These are phyloP conservation scores for Desmodesmus armatus DNA, from an alignment of 139 green algal genomes.

Conservation along the genomic window DNA sequence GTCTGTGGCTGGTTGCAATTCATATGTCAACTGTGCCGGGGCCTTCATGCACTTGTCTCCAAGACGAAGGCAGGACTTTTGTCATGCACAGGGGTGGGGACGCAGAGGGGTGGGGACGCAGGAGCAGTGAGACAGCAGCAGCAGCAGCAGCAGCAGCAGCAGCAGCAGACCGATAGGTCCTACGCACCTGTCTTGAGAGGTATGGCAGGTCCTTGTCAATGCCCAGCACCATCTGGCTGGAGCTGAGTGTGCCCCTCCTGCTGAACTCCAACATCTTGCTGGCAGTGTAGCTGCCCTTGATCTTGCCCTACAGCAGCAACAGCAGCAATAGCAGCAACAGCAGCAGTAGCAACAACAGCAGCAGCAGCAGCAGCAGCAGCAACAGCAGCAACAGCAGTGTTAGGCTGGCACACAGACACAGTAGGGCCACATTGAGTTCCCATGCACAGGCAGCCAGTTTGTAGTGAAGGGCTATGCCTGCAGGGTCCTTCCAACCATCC, in stretches of 20 bases:
- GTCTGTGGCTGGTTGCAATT: no score
- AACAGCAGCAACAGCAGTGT: neutral
- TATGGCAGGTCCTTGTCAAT: slow-evolving; percentile 49
- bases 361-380: neutral
- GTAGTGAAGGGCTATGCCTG: no score
- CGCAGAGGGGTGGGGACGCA: no score
- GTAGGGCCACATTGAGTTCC: no score
- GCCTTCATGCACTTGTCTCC: no score
- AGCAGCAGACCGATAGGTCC: neutral
- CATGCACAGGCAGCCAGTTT: no score
- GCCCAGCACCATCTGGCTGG: slow-evolving; percentile 41
- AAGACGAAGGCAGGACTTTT: no score
- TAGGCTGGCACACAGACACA: no score
- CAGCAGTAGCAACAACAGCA: neutral
- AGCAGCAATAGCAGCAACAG: neutral
- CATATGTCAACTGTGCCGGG: no score
- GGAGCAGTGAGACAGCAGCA: no score
- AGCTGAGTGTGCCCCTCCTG: slow-evolving; percentile 34
- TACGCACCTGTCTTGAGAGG: slow-evolving; percentile 32
- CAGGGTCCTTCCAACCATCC: no score
- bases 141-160: neutral
- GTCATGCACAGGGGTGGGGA: no score
- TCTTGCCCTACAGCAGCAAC: slow-evolving; percentile 33
- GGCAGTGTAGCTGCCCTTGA: slow-evolving; percentile 49
- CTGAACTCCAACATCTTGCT: slow-evolving; percentile 50